Conservation (phyloP, 768 basidiomycete genomes). For the Tremella mesenterica region DNA sequence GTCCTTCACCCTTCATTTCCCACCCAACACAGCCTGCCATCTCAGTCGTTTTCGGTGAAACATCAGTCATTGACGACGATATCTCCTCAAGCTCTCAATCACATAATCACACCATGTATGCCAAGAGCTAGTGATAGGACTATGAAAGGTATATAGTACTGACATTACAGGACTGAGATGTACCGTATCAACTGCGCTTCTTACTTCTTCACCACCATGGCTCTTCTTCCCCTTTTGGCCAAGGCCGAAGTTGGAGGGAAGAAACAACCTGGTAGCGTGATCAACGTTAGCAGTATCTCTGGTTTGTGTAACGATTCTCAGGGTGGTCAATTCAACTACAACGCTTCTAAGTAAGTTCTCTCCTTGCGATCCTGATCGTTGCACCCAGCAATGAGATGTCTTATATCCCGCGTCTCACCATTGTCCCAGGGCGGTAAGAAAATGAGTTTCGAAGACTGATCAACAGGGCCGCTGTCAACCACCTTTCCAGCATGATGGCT, state of each 20-base stretch:
- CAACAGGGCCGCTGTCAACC: conserved; percentile 27
- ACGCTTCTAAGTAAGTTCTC: conserved; percentile 45
- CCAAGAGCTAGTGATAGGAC: too few species aligned
- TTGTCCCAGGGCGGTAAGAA: not conserved
- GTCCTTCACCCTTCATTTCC: too few species aligned
- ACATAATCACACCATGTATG: conserved; percentile 27
- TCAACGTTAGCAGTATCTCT: conserved; percentile 49
- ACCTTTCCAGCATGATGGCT: conserved; percentile 25
- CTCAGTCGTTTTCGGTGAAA: too few species aligned
- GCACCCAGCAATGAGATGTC: too few species aligned
- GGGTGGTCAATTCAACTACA: conserved; percentile 49
- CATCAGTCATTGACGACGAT: too few species aligned
- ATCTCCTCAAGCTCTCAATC: conserved; percentile 13
- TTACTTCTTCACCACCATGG: conserved; percentile 66
- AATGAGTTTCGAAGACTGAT: not conserved
- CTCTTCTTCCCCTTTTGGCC: conserved; percentile 64
- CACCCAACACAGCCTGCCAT: too few species aligned
- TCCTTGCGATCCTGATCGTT: too few species aligned
- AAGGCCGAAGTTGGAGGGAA: conserved; percentile 50
- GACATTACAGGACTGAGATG: conserved; percentile 18
- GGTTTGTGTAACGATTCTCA: conserved; percentile 48
- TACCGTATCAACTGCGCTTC: conserved; percentile 40
- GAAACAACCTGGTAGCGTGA: conserved; percentile 45
- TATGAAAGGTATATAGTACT: not conserved
- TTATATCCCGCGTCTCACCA: too few species aligned